Conservation (phyloP, 306 rosid species). For the Trifolium subterraneum region DNA sequence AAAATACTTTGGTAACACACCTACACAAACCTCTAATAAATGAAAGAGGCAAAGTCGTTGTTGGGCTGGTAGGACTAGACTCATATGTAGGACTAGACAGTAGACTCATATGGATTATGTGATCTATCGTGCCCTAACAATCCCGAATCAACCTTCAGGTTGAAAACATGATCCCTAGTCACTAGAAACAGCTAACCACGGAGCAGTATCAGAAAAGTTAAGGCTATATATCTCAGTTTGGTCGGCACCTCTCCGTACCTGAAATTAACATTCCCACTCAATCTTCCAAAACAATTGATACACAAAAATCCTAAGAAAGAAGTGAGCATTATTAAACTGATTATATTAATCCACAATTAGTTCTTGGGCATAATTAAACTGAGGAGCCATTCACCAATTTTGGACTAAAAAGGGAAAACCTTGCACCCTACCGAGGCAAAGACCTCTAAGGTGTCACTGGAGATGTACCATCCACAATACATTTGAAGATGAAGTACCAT, state of each 20-base stretch:
- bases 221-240: constrained; percentile 86
- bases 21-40: constrained; percentile 79
- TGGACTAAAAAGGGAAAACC: too few relatives aligned
- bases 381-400: too few relatives aligned
- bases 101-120: too few relatives aligned
- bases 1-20: constrained; percentile 70
- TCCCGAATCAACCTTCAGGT: constrained; percentile 72
- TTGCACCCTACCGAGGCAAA: too few relatives aligned
- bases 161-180: constrained; percentile 89
- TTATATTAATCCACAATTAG: too few relatives aligned
- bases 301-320: too few relatives aligned
- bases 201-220: constrained; percentile 77
- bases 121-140: constrained; percentile 53
- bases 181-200: constrained; percentile 92
- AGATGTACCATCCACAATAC: too few relatives aligned
- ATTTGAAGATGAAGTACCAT: too few relatives aligned
- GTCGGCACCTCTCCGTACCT: constrained; percentile 94
- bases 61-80: constrained; percentile 48
- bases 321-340: too few relatives aligned
- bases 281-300: constrained; percentile 22
- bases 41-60: constrained; percentile 68
- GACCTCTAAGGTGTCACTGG: too few relatives aligned
- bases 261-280: constrained; percentile 39
- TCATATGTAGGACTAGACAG: constrained; percentile 56
- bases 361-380: too few relatives aligned